Conservation (phyloP, 345 rosid species). For the Citrus australasica region DNA sequence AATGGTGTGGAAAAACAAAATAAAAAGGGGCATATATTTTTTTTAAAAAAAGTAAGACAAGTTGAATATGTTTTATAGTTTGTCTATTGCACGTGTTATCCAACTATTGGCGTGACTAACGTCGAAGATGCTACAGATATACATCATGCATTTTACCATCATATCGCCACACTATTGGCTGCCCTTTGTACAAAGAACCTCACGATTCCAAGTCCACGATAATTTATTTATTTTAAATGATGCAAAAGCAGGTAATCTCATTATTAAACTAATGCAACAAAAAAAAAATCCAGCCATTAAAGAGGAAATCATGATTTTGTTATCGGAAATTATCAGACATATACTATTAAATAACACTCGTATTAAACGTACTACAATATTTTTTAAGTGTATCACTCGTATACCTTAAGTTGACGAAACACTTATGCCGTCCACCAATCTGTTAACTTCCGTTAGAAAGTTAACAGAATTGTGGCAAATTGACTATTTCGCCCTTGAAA, state of each 20-base stretch:
- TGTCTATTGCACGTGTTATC: not conserved
- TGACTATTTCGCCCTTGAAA: no score
- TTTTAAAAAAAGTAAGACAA: no score
- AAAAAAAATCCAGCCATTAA: not conserved
- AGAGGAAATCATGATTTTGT: not conserved
- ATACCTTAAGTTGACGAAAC: fast-evolving
- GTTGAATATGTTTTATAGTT: no score
- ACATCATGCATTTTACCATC: not conserved
- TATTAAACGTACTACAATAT: fast-evolving
- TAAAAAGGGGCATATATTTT: no score
- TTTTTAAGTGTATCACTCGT: no score
- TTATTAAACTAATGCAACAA: not conserved
- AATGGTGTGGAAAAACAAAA: no score
- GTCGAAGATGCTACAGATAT: not conserved
- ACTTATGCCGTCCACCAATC: no score
- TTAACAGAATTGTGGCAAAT: no score
- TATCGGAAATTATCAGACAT: no score
- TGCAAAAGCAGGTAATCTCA: not conserved
- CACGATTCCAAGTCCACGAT: not conserved
- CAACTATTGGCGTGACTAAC: not conserved
- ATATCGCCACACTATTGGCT: not conserved
- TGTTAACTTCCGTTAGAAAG: no score
- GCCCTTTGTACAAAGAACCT: no score
- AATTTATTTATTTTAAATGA: not conserved
- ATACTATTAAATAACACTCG: fast-evolving